Evolutionary conservation across 176 grass and related monocot genomes (phyloP).

Genomic region (Elymus sibiricus): DNA sequence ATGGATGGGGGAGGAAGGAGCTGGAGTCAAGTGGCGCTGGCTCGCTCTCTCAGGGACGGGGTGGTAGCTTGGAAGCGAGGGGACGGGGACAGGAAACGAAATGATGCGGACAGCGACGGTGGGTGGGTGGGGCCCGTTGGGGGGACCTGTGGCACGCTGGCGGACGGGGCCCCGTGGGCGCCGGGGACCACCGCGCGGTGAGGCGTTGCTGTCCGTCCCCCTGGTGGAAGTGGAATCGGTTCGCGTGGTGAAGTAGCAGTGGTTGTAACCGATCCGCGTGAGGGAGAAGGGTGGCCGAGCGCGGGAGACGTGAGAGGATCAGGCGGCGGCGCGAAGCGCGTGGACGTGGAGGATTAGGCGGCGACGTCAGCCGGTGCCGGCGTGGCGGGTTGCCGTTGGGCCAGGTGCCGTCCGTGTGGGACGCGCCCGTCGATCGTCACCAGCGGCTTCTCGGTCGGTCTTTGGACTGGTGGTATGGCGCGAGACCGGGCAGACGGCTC

Average conservation of each 20-base stretch:
- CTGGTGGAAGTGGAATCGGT: background rate
- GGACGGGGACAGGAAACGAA: background rate
- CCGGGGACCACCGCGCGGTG: slow-evolving; percentile 20
- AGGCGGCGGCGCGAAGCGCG: slow-evolving; percentile 28
- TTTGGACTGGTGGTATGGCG: too few species aligned
- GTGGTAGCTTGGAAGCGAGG: slow-evolving; percentile 55
- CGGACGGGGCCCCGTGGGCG: background rate
- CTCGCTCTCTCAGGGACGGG: background rate
- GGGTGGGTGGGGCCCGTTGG: background rate
- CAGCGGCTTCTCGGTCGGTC: too few species aligned
- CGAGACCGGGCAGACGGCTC: too few species aligned
- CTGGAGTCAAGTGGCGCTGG: background rate
- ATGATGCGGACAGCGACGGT: slow-evolving; percentile 8
- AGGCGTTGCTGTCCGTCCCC: slow-evolving; percentile 31
- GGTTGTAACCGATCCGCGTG: slow-evolving; percentile 20
- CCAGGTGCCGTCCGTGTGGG: background rate
- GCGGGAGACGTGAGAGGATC: background rate
- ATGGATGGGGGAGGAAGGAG: background rate
- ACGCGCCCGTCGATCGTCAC: background rate
- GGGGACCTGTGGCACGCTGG: slow-evolving; percentile 25
- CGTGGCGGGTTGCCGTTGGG: background rate
- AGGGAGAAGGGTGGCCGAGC: background rate
- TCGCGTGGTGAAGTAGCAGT: background rate
- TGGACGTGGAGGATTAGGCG: background rate
- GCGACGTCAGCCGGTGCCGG: background rate